Evolutionary conservation across 129 eudicot genomes (phyloP).

Genomic region (Helianthus annuus): HanXRQr2.0-SUNRISE NC_035445.2:57846277-57846776

Average conservation of each 20-base stretch:
- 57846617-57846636: constrained; percentile 77
- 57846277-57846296: constrained; percentile 27
- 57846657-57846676: constrained; percentile 71
- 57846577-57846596: constrained; percentile 66
- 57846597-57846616: constrained; percentile 49
- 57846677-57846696: constrained; percentile 46
- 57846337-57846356: neutral
- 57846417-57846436: constrained; percentile 83
- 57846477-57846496: constrained; percentile 66
- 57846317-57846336: neutral
- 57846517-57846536: constrained; percentile 75
- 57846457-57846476: constrained; percentile 70
- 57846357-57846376: constrained; percentile 22
- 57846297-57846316: constrained; percentile 6
- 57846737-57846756: too few species aligned
- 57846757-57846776: neutral
- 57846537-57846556: constrained; percentile 67
- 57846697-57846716: constrained; percentile 48
- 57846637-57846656: constrained; percentile 52
- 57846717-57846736: neutral
- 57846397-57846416: constrained; percentile 63
- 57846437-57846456: constrained; percentile 94
- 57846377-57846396: constrained; percentile 4
- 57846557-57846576: constrained; percentile 65
- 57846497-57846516: constrained; percentile 65